Percentiles rank a stretch among this genome's conserved stretches.
Conservation (phyloP, 140 eudicot species). For the Bidens hawaiensis region DNA sequence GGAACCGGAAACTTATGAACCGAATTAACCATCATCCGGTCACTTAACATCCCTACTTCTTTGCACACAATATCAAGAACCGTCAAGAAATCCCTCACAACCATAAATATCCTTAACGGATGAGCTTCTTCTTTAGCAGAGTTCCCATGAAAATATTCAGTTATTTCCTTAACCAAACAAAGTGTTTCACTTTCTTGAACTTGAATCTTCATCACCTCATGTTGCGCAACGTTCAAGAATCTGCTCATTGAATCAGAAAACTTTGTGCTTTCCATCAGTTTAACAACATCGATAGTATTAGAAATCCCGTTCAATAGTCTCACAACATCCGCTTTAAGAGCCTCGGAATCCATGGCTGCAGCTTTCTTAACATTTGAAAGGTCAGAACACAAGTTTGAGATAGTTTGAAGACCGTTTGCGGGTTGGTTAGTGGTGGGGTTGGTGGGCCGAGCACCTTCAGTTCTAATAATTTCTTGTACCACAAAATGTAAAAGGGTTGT, state of each 20-base stretch:
- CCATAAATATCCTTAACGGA: constrained; percentile 83
- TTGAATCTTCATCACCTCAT: constrained; percentile 61
- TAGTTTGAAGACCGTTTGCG: constrained; percentile 71
- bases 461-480: constrained; percentile 75
- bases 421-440: constrained; percentile 24
- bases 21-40: constrained; percentile 45
- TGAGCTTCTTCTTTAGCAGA: constrained; percentile 91
- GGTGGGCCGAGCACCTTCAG: constrained; percentile 69
- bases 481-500: constrained; percentile 95
- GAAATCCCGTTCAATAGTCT: constrained; percentile 68
- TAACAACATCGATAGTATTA: constrained; percentile 46
- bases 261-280: constrained; percentile 34
- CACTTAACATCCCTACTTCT: constrained; percentile 72
- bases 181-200: constrained; percentile 73
- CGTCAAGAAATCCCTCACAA: constrained; percentile 74
- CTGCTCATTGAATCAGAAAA: constrained; percentile 65
- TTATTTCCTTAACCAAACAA: constrained; percentile 71
- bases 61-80: constrained; percentile 81
- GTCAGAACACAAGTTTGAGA: constrained; percentile 64
- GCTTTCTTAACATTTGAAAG: constrained; percentile 84
- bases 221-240: constrained; percentile 67
- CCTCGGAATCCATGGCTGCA: constrained; percentile 90
- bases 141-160: constrained; percentile 89
- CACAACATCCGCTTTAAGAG: constrained; percentile 60
- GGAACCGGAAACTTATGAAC: constrained; percentile 64